Percentiles rank a stretch among this genome's conserved stretches.
Conservation (phyloP, 2,329 filamentous ascomycete genomes). For the Venturia nashicola region DNA sequence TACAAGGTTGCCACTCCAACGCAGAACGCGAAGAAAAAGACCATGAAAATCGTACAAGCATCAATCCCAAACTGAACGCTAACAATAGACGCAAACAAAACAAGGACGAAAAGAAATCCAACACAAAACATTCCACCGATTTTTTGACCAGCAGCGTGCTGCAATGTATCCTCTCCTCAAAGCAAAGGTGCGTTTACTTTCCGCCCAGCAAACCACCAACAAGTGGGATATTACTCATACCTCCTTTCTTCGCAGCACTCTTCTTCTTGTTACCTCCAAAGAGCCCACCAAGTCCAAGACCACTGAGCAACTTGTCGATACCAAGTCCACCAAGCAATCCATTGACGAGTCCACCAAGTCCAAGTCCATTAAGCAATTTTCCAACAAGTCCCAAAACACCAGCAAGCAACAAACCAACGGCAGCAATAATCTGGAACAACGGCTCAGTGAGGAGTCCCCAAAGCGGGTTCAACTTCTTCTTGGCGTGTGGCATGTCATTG, state of each 20-base stretch:
- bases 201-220: conserved; percentile 37
- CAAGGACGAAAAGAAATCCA: neutral
- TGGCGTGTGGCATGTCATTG: conserved; percentile 81
- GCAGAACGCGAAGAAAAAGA: neutral
- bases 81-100: neutral
- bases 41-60: neutral
- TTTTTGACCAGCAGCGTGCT: neutral
- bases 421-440: conserved; percentile 82
- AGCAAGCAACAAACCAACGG: conserved; percentile 68
- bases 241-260: conserved; percentile 36
- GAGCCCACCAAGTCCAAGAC: conserved; percentile 51
- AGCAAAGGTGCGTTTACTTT: conserved; percentile 18
- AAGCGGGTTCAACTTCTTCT: conserved; percentile 87
- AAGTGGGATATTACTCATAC: conserved; percentile 28
- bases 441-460: conserved; percentile 77
- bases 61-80: neutral
- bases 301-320: conserved; percentile 60
- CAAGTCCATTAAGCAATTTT: conserved; percentile 65
- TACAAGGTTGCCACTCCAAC: neutral
- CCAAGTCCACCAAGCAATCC: conserved; percentile 66
- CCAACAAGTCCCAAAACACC: conserved; percentile 81
- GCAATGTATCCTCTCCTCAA: neutral
- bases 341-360: conserved; percentile 70
- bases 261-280: conserved; percentile 42
- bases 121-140: neutral